Base-by-base conservation (phyloP, 352 stramenopile species). In the Phytopythium aichiense region DNA sequence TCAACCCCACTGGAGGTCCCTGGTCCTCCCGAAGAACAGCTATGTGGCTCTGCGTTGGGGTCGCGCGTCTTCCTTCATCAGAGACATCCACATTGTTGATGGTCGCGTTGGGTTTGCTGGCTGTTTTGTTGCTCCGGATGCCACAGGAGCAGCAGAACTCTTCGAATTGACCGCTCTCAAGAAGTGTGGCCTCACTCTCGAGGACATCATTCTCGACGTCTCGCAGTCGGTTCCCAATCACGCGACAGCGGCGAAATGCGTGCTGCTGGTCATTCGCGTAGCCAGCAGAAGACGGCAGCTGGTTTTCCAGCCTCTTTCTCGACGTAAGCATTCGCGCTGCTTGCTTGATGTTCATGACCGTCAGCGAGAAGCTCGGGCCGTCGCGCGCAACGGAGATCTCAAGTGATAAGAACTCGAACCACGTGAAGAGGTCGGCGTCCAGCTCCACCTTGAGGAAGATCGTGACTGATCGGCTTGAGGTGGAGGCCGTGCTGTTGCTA, bases 381-480 rank as follows among this genome's bases (percentile, higher is more conserved):
- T 79, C 74, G 58, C 84, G 77, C 0, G 76, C 72, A 42, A 91
- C 56, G 2, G 56, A 72, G 11, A 72, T 74, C 61, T 91, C 81
- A 38, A 91, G 69, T 7, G 72, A 66, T 3, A 91, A 58, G 42
- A 88, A 57, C 12, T 71, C 63, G 46, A 84, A 89, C 81, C 79
- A 91, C 31, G 76, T 40, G 37, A 86, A 87, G 1, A 73, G 61
- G 30, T 91, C 77, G 28, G 57, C 46, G 30, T 87, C 79, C 25
- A 71, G 53, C 23, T 68, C 57, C 8, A 87, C 50, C 20, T 77
- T 85, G 63, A 88, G 48, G 56, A 74, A 74, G 28, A 88, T 56
- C 1, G n/a, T 20, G 11, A 23, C 52, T 1, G 18, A 48, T 48
- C 23, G n/a, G 12, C 1, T 46, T 20, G 16, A 11, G 8, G 15